Base-by-base conservation (phyloP, 2,329 filamentous ascomycete species). In the Aureobasidium sp. region DNA sequence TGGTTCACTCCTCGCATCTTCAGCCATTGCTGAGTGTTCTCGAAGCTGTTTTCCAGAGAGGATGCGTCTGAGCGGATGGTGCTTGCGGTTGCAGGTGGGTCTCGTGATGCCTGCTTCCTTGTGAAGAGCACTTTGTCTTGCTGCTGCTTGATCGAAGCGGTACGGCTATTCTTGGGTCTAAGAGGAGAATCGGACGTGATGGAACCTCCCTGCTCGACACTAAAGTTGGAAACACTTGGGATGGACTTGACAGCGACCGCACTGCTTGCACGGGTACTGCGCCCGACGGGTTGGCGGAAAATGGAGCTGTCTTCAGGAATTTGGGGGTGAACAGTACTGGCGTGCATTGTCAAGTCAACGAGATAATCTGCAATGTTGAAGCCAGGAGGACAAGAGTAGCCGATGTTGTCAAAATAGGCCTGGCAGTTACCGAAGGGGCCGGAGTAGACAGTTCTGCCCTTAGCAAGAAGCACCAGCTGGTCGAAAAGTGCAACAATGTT, bases 281-380 rank as follows among this genome's bases (percentile, higher is more conserved):
- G 78, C 2, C 81, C 83, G 16, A 82, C 83, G 61, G 87, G 84
- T 37, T 63, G 60, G 15, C 87, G 83, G 61, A 85, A 81, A 1
- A 65, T 59, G 7, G 62, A 63, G 25, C 79, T 83, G 48, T 83
- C 77, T 53, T 86, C 83, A 32, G 85, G 80, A 1, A 79, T 74
- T 11, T 80, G 76, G 1, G 81, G 79, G 41, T 75, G 77, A 15
- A 81, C 78, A 58, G 81, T 80, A 63, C 89, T 85, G 29, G 91
- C 92, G 72, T 99, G 94, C 93, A 99, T 97, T 0, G 94, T 97
- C 44, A 99, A 81, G 72, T 99, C 94, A 36, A 99, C 92, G 5
- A 99, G 83, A 71, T 97, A 99, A 73, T 99, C 94, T 4, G 94
- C 94, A 74, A 99, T 97, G 70, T 99, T 99, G 82, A 97, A 99